phyloP scores from a whole-genome alignment of 2,329 filamentous ascomycete species.

The Bertia moriformis region DNA sequence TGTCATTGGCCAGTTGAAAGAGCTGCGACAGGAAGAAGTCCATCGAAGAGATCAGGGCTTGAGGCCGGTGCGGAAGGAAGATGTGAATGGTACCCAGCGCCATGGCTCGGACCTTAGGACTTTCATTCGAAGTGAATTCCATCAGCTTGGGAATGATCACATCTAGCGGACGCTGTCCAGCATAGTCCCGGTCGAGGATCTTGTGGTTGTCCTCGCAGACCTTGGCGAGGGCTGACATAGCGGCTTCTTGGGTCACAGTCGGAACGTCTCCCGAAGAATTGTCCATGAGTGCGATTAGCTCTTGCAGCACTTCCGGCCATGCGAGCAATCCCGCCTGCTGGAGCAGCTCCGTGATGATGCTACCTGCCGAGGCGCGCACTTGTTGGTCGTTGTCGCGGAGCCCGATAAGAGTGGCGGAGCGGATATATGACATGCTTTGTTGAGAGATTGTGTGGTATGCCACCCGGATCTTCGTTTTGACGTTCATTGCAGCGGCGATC shows the following conservation, averaged over 20 bases:
- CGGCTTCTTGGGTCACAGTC: conserved; percentile 70
- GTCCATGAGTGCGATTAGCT: conserved; percentile 64
- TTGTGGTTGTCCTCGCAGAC: conserved; percentile 94
- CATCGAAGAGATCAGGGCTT: conserved; percentile 67
- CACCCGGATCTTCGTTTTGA: conserved; percentile 81
- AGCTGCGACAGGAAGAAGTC: conserved; percentile 71
- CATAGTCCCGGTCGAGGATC: conserved; percentile 72
- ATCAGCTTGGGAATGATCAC: conserved; percentile 84
- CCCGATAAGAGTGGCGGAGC: conserved; percentile 61
- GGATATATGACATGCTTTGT: conserved; percentile 61
- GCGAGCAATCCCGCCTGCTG: conserved; percentile 69
- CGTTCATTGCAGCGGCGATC: conserved; percentile 77
- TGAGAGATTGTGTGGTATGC: conserved; percentile 65
- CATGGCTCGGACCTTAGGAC: conserved; percentile 63
- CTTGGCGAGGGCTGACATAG: conserved; percentile 83
- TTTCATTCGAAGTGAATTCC: conserved; percentile 64
- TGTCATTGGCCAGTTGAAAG: conserved; percentile 67
- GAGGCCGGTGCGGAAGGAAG: conserved; percentile 73
- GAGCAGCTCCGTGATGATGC: conserved; percentile 85
- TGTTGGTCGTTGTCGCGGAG: conserved; percentile 70
- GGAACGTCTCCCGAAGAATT: conserved; percentile 58
- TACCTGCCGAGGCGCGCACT: conserved; percentile 80
- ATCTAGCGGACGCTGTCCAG: conserved; percentile 74
- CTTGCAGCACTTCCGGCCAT: conserved; percentile 81
- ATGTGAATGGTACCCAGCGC: conserved; percentile 79